phyloP scores from a whole-genome alignment of 202 grass and related monocot genomes.

The Zoysia matrella region DNA sequence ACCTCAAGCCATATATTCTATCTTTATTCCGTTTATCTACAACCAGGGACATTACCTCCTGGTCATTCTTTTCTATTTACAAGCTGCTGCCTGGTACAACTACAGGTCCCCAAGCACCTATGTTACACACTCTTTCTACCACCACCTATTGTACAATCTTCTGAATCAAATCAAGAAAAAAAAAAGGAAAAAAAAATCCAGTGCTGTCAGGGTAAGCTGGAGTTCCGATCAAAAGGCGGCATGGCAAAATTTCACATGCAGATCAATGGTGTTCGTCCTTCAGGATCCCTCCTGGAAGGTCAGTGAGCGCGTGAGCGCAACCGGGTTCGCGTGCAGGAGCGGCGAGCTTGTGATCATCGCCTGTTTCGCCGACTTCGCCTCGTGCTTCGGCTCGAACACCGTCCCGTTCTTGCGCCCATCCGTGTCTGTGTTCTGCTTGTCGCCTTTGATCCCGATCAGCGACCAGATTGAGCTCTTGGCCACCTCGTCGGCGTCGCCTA shows the following conservation, averaged over 20 bases:
- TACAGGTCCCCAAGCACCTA: slow-evolving; percentile 39
- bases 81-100: slow-evolving; percentile 30
- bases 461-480: slow-evolving; percentile 63
- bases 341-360: slow-evolving; percentile 29
- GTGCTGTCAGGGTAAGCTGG: slow-evolving; percentile 15
- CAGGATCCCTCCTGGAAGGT: slow-evolving; percentile 35
- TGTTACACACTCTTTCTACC: slow-evolving; percentile 14
- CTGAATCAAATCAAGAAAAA: slow-evolving; percentile 37
- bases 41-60: slow-evolving; percentile 43
- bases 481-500: slow-evolving; percentile 57
- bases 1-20: slow-evolving; percentile 34
- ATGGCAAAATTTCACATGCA: slow-evolving; percentile 11
- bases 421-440: not conserved
- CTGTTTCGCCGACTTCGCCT: slow-evolving; percentile 37
- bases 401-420: slow-evolving; percentile 30
- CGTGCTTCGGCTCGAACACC: slow-evolving; percentile 44
- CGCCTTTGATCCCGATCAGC: slow-evolving; percentile 34
- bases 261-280: not conserved
- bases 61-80: slow-evolving; percentile 35
- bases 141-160: slow-evolving; percentile 46
- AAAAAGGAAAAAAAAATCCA: slow-evolving; percentile 25
- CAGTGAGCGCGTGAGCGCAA: slow-evolving; percentile 46
- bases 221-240: slow-evolving; percentile 4
- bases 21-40: slow-evolving; percentile 34
- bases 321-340: slow-evolving; percentile 55